Evolutionary conservation across 83 land plant species (phyloP).

Genomic region (Picea engelmannii): DNA sequence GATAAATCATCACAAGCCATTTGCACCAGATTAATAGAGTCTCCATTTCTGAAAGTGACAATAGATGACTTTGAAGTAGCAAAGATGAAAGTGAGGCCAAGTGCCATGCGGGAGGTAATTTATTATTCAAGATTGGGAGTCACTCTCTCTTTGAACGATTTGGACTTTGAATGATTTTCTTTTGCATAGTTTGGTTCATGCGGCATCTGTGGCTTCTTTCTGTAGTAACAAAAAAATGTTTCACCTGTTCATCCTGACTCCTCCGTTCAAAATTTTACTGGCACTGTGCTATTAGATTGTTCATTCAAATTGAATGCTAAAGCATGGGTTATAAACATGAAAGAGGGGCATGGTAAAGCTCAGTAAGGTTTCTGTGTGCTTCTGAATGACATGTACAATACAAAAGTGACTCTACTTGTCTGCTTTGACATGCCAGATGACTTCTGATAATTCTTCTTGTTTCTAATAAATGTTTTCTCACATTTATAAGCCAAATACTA

Average conservation of each 20-base stretch:
- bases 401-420: no score
- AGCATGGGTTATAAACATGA: background rate
- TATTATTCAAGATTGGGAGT: background rate
- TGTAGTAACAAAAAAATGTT: background rate
- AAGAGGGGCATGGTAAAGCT: background rate
- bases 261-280: no score
- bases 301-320: background rate
- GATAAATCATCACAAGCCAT: background rate
- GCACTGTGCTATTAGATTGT: no score
- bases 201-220: background rate
- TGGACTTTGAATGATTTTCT: background rate
- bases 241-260: background rate
- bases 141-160: background rate
- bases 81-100: conserved; percentile 84
- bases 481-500: background rate
- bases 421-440: background rate
- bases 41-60: conserved; percentile 31
- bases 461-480: background rate
- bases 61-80: conserved; percentile 89
- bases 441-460: background rate
- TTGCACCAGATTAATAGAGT: background rate
- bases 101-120: conserved; percentile 98
- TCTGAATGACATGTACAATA: no score
- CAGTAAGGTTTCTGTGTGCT: no score
- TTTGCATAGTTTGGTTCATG: background rate